Evolutionary conservation across 2,329 filamentous ascomycete species (phyloP).

Genomic region (Zymoseptoria crescenta): DNA sequence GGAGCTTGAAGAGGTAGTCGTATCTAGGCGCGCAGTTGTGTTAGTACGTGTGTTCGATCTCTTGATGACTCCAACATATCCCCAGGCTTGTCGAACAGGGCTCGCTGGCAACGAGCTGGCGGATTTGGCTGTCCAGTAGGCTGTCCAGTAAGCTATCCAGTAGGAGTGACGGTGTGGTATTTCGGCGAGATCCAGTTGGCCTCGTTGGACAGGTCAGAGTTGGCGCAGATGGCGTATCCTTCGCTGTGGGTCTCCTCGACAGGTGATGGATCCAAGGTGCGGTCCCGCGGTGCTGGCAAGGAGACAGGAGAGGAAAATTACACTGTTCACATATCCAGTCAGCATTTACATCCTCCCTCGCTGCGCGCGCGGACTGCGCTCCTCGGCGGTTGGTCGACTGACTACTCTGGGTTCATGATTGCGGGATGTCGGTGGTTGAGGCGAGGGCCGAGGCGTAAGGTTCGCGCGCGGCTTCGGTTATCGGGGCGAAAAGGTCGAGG

Average conservation of each 20-base stretch:
- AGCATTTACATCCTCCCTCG: slow-evolving; percentile 5
- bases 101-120: background rate
- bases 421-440: slow-evolving; percentile 6
- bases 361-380: background rate
- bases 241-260: background rate
- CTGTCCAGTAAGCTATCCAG: no score
- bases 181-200: background rate
- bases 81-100: background rate
- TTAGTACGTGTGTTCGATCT: slow-evolving; percentile 7
- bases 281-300: background rate
- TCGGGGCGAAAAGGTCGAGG: background rate
- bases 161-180: background rate
- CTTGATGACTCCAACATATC: background rate
- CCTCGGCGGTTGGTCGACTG: slow-evolving; percentile 38
- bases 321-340: slow-evolving; percentile 1
- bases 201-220: background rate
- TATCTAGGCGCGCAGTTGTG: slow-evolving; percentile 58
- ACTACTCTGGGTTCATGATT: slow-evolving; percentile 87
- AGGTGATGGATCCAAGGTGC: background rate
- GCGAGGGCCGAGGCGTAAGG: background rate
- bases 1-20: slow-evolving; percentile 99
- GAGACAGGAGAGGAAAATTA: background rate
- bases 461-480: background rate
- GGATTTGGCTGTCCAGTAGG: background rate
- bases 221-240: background rate